Percentiles rank a stretch among this genome's conserved stretches.
Conservation (phyloP, 192 early-diverging fungal species). For the Coemansia sp. region DNA sequence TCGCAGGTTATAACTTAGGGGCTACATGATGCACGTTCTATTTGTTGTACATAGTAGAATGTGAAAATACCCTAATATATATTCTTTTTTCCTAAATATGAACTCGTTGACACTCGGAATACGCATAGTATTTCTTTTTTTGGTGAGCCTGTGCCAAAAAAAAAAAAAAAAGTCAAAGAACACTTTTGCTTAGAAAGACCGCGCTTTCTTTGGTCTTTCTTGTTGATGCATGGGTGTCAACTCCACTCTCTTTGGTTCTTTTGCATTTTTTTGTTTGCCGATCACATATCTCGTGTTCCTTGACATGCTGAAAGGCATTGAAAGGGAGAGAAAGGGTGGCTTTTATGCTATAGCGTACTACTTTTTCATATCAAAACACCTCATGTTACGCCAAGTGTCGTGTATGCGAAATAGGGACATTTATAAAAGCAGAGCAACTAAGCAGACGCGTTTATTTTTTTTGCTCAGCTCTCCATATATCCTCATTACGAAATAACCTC, state of each 20-base stretch:
- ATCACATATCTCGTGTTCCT: background rate
- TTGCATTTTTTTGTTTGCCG: background rate
- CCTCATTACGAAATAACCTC: background rate
- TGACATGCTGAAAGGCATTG: background rate
- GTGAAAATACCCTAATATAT: conserved; percentile 13
- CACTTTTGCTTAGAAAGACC: background rate
- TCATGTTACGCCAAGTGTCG: background rate
- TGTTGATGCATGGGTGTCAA: background rate
- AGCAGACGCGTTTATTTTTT: background rate
- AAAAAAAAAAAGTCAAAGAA: background rate
- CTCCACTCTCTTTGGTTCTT: background rate
- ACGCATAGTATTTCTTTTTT: background rate
- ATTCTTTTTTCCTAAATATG: background rate
- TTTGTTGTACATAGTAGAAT: conserved; percentile 48
- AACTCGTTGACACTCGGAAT: background rate
- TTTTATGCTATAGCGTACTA: background rate
- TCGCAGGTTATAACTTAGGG: conserved; percentile 16
- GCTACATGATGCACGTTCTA: conserved; percentile 54
- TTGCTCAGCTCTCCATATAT: background rate
- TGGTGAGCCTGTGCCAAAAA: too few species aligned
- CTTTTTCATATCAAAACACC: background rate
- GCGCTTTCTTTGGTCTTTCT: background rate
- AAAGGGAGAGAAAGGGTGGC: background rate
- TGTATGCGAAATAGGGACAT: background rate
- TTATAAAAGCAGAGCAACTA: background rate